Base-by-base conservation (phyloP, 371 early-diverging fungal genomes). In the Mortierella sp. region DNA sequence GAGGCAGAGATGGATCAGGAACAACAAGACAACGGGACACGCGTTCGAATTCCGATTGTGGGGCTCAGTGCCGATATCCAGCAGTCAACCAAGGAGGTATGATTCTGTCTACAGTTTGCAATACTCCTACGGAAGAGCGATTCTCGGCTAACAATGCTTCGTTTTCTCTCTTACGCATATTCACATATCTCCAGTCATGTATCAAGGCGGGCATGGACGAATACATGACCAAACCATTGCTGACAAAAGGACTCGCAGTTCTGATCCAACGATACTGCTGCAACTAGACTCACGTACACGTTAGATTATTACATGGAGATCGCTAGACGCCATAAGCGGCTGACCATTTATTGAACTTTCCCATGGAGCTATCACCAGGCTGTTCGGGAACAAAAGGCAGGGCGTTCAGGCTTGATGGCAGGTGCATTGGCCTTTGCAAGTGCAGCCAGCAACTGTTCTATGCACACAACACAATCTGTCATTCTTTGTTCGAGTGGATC, bases 51-150 rank as follows among this genome's bases (percentile, higher is more conserved):
- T n/a, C 86, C 88, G 0, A 87, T 87, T 64, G 78, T 87, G 41
- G 88, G 86, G 12, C 52, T 87, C 47, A 86, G 85, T 22, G 88
- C 88, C 6, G 88, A 87, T 63, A 82, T 87, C 22, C 86, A 86
- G 54, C 54, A 63, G 1, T 68, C 83, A 6, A 85, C 88, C 13
- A 81, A 76, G 12, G 83, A 85, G 31, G 68, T 73, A 56, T 41
- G 56, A 34, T 10, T 34, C 10, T 34, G 34, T 34, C 34, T 7
- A 7, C 34, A 34, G 34, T n/a, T n/a, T n/a, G n/a, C n/a, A n/a
- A n/a, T n/a, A n/a, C n/a, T n/a, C n/a, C n/a, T n/a, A n/a, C n/a
- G n/a, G n/a, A n/a, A n/a, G n/a, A n/a, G n/a, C n/a, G n/a, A n/a
- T n/a, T n/a, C n/a, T n/a, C n/a, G n/a, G n/a, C n/a, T n/a, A n/a